Evolutionary conservation across 495 filamentous ascomycete species (phyloP), one percentile per base, ranked within the genome.

Genomic region (Wilcoxina mikolae): DNA sequence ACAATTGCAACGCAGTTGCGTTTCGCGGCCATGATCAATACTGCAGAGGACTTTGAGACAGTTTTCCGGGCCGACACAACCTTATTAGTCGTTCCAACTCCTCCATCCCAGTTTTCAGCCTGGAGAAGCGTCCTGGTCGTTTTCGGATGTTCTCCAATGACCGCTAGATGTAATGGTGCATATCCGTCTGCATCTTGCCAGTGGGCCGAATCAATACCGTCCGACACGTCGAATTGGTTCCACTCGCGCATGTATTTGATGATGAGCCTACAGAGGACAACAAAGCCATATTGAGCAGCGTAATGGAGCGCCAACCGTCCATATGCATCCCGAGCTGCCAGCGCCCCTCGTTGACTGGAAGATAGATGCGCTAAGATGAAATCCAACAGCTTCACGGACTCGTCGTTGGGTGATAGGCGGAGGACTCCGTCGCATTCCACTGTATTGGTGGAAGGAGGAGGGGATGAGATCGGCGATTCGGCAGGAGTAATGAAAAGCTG

Each of bases 171-270:
- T 42, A 96, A 70, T 1, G 91, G 91, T 12, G 88, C 85, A 68
- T 84, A 84, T 11, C 91, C 91, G 63, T 98, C 93, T 43, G 79
- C 76, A 66, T 98, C 91, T 68, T 94, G 90, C 87, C 88, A 95
- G 38, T 77, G 68, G 0, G 78, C 71, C 1, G 84, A 82, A 65
- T 95, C 88, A 43, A 98, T 90, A 0, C 88, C 88, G 44, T 85
- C 74, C 24, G 78, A 78, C 25, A 88, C 78, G 61, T 91, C 78
- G 62, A 94, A 95, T 59, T 88, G 80, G 17, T 76, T 78, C 90
- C 90, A 98, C 20, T 78, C 77, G 60, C 85, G 83, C 78, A 98
- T 86, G 58, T 83, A 81, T 45, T 81, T 79, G 66, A 95, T 86
- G 52, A 98, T 73, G n/a, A 87, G 70, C 65, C 91, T 76, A 64